A percentile compares a stretch with the other conserved stretches of the same genome.
Evolutionary conservation across 2,329 filamentous ascomycete species (phyloP).

Genomic region (Stemphylium vesicarium): DNA sequence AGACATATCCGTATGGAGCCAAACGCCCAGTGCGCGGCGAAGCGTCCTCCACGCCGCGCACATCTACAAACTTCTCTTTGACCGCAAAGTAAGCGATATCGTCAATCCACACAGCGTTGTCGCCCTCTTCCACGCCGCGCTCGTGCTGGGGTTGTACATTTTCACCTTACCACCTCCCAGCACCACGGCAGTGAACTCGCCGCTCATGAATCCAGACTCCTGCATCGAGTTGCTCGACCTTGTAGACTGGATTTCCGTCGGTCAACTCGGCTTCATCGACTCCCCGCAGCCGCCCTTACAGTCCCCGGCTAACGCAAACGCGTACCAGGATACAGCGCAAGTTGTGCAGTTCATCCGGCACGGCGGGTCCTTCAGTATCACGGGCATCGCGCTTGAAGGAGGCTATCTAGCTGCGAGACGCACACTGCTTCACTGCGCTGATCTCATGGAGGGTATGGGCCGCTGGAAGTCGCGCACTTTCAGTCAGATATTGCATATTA

Average conservation of each 20-base stretch:
- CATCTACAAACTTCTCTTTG: slow-evolving; percentile 58
- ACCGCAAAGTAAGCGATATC: slow-evolving; percentile 60
- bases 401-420: slow-evolving; percentile 60
- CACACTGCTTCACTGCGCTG: slow-evolving; percentile 59
- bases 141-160: slow-evolving; percentile 60
- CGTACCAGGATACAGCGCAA: slow-evolving; percentile 37
- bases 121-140: slow-evolving; percentile 58
- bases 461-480: slow-evolving; percentile 60
- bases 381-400: slow-evolving; percentile 55
- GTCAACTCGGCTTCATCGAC: slow-evolving; percentile 54
- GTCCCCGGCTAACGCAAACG: too few relatives aligned
- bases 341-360: slow-evolving; percentile 55
- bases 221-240: slow-evolving; percentile 58
- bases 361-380: slow-evolving; percentile 57
- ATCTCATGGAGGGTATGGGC: slow-evolving; percentile 60
- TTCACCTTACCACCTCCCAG: slow-evolving; percentile 52
- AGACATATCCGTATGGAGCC: slow-evolving; percentile 59
- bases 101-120: slow-evolving; percentile 59
- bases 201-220: slow-evolving; percentile 32
- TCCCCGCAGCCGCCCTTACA: slow-evolving; percentile 19
- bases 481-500: slow-evolving; percentile 60
- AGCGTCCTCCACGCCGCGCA: slow-evolving; percentile 61
- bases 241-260: slow-evolving; percentile 57
- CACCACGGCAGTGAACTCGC: slow-evolving; percentile 14
- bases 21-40: slow-evolving; percentile 58